Base-by-base conservation (phyloP, 169 alveolate species). In the Amoebophrya sp. region DNA sequence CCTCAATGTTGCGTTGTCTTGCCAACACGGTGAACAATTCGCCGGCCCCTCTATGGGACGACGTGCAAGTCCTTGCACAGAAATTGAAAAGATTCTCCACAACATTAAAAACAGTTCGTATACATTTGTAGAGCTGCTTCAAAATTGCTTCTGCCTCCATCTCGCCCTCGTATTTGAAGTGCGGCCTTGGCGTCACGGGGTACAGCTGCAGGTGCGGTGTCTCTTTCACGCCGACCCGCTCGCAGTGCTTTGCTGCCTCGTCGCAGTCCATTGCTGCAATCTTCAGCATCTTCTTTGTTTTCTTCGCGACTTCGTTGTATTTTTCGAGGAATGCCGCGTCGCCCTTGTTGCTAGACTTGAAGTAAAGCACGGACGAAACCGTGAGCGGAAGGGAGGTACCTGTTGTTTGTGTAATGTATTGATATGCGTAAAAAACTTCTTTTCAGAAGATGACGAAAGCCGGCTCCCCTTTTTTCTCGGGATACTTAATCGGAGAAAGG, bases 111-210 rank as follows among this genome's bases (percentile, higher is more conserved):
- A n/a, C n/a, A n/a, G n/a, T n/a, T n/a, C n/a, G n/a, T n/a, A 25
- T 66, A 66, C 83, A 25, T 66, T 66, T 66, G 83, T 66, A 66
- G 83, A 66, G 83, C 35, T 7, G 12, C 32, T 66, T 66, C 29
- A 66, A 25, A 25, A 66, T 66, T 0, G 83, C 83, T 7, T 66
- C 83, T 3, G 83, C 29, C 10, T 25, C 32, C 83, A 66, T 66
- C 1, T 66, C 83, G 32, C 83, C 83, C 35, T 66, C 83, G 32
- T 66, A 66, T 66, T 66, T 66, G 83, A 66, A 66, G 83, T 66
- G 12, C 83, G 83, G 83, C 18, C 83, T 18, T 66, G 83, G 83
- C 35, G 83, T 66, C 32, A 7, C 32, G 32, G 83, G 83, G 35
- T 66, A 66, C 38, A 66, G 1, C 83, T 66, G 83, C 38, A 66